Conservation (phyloP, 2,329 filamentous ascomycete genomes). For the Berkeleyomyces rouxiae region DNA sequence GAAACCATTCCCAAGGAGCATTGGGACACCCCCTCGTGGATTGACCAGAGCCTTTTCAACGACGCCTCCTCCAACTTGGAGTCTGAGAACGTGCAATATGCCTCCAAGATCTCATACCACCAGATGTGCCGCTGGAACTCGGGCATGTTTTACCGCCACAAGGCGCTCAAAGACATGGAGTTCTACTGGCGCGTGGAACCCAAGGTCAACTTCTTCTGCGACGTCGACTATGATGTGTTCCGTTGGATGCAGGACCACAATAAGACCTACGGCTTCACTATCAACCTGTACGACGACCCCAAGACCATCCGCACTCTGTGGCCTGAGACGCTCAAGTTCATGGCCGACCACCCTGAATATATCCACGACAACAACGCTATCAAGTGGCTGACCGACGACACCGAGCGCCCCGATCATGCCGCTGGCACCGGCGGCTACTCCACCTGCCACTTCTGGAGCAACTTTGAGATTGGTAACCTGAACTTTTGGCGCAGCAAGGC, state of each 20-base stretch:
- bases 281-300: constrained; percentile 88
- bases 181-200: constrained; percentile 99
- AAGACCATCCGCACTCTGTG: constrained; percentile 74
- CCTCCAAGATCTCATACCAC: constrained; percentile 77
- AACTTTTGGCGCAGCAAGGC: constrained; percentile 77
- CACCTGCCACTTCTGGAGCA: constrained; percentile 98
- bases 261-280: constrained; percentile 97
- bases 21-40: constrained; percentile 85
- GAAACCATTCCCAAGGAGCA: constrained; percentile 87
- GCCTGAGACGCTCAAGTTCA: constrained; percentile 89
- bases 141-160: constrained; percentile 94
- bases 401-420: constrained; percentile 63
- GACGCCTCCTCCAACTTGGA: constrained; percentile 72
- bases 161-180: constrained; percentile 61
- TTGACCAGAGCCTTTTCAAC: constrained; percentile 68
- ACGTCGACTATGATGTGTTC: constrained; percentile 97
- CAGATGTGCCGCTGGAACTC: constrained; percentile 99
- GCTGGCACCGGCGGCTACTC: constrained; percentile 78
- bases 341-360: constrained; percentile 69
- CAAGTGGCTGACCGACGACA: constrained; percentile 68
- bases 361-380: constrained; percentile 72
- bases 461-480: constrained; percentile 93
- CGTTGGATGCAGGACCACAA: constrained; percentile 96
- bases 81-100: constrained; percentile 81
- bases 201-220: constrained; percentile 98